Conservation (phyloP, 768 basidiomycete genomes). For the Pisolithus albus region DNA sequence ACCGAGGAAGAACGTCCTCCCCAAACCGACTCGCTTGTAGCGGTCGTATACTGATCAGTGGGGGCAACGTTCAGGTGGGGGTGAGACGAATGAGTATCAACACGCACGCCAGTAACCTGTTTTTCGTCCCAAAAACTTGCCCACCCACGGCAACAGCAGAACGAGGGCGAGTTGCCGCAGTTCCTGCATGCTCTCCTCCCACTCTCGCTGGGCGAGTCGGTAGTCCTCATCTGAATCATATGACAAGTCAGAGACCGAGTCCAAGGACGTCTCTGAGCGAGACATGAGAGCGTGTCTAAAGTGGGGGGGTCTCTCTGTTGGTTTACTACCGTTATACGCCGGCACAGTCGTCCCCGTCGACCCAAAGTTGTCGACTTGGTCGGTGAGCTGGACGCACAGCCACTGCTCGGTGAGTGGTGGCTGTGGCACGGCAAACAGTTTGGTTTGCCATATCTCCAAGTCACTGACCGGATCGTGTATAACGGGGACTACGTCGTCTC, state of each 20-base stretch:
- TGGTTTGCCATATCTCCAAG: not conserved
- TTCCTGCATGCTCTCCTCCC: constrained; percentile 87
- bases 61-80: constrained; percentile 6
- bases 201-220: constrained; percentile 77
- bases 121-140: constrained; percentile 81
- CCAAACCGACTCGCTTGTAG: constrained; percentile 57
- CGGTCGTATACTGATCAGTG: constrained; percentile 58
- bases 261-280: constrained; percentile 52
- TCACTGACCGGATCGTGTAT: not conserved
- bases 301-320: not conserved
- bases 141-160: constrained; percentile 78
- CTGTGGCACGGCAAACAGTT: not conserved
- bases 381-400: no score
- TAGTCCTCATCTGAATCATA: constrained; percentile 65
- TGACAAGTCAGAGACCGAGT: constrained; percentile 42
- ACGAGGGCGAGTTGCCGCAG: constrained; percentile 74
- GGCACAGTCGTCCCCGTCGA: no score
- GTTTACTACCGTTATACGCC: not conserved
- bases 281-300: constrained; percentile 42
- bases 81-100: constrained; percentile 1
- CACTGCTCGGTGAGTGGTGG: not conserved
- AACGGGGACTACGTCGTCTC: not conserved
- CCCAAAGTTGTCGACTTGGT: no score
- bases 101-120: constrained; percentile 82
- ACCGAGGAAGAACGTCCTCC: constrained; percentile 59